Conservation (phyloP, 1,284 basidiomycete species). For the Bjerkandera adusta region DNA sequence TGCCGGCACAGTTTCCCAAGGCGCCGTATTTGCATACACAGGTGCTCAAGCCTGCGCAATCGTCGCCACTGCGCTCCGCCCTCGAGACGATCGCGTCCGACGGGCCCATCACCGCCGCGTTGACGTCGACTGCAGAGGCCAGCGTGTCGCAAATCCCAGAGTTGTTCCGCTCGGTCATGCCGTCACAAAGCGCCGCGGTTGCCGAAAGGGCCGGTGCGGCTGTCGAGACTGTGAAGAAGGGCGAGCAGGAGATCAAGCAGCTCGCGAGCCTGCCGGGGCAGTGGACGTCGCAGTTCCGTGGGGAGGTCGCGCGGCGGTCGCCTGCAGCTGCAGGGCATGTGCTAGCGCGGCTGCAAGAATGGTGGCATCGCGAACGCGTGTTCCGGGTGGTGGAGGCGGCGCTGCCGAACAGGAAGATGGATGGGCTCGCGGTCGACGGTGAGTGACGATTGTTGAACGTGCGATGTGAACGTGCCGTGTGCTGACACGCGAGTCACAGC, state of each 20-base stretch:
- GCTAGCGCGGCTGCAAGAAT: conserved; percentile 28
- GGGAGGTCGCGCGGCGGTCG: conserved; percentile 20
- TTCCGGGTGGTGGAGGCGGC: conserved; percentile 50
- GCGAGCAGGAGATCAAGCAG: conserved; percentile 22
- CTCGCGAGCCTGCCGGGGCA: conserved; percentile 17
- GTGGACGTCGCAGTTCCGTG: conserved; percentile 17
- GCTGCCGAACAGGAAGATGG: conserved; percentile 57
- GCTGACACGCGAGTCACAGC: conserved; percentile 39
- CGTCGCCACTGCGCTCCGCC: conserved; percentile 47
- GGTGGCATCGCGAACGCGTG: conserved; percentile 60
- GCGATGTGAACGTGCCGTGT: background rate
- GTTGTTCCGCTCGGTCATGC: conserved; percentile 51
- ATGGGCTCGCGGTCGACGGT: conserved; percentile 60
- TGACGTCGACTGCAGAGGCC: conserved; percentile 44
- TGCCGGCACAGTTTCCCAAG: conserved; percentile 25
- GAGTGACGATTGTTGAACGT: conserved; percentile 18
- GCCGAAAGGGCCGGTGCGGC: conserved; percentile 16
- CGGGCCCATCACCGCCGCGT: conserved; percentile 48
- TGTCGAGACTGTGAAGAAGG: conserved; percentile 20
- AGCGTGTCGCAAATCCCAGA: conserved; percentile 50
- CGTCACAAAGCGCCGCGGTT: conserved; percentile 28
- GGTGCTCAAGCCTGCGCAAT: conserved; percentile 40
- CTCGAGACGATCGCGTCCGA: conserved; percentile 57
- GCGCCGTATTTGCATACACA: conserved; percentile 47
- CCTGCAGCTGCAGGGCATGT: conserved; percentile 33